phyloP scores from a whole-genome alignment of 331 rosid genomes.

The Pyracantha coccinea region DNA sequence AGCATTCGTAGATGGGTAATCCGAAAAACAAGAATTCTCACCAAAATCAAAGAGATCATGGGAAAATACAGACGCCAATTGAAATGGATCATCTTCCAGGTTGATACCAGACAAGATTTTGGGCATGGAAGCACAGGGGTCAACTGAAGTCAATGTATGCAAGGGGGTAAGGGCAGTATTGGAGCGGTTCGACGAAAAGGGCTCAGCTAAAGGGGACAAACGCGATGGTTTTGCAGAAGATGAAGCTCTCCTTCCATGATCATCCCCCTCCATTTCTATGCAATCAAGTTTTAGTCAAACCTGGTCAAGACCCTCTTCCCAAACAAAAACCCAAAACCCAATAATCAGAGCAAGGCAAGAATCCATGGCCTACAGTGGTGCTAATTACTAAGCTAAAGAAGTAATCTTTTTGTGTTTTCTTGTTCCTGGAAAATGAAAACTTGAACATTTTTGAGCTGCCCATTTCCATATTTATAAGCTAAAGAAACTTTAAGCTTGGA shows the following conservation, averaged over 20 bases:
- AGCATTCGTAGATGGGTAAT: constrained; percentile 17
- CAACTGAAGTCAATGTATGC: constrained; percentile 6
- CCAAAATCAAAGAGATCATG: background rate
- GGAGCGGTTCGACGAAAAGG: constrained; percentile 35
- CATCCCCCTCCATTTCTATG: constrained; percentile 11
- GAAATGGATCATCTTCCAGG: constrained; percentile 3
- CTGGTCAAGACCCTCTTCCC: background rate
- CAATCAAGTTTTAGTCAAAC: background rate
- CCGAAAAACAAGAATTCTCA: background rate
- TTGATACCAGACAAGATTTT: constrained; percentile 23
- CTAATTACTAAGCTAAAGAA: background rate
- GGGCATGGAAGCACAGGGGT: constrained; percentile 32
- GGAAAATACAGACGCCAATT: background rate
- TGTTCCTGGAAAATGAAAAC: background rate
- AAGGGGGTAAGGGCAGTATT: constrained; percentile 14
- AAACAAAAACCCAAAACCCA: background rate
- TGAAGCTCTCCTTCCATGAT: constrained; percentile 15
- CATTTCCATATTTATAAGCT: background rate
- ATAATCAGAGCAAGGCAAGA: background rate
- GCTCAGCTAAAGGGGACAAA: constrained; percentile 59
- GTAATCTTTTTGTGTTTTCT: background rate
- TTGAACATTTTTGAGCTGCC: background rate
- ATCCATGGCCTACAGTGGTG: background rate
- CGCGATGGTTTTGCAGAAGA: constrained; percentile 28
- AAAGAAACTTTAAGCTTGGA: background rate